Evolutionary conservation across 2,329 filamentous ascomycete species (phyloP).

Genomic region (Epichloe gansuensis): DNA sequence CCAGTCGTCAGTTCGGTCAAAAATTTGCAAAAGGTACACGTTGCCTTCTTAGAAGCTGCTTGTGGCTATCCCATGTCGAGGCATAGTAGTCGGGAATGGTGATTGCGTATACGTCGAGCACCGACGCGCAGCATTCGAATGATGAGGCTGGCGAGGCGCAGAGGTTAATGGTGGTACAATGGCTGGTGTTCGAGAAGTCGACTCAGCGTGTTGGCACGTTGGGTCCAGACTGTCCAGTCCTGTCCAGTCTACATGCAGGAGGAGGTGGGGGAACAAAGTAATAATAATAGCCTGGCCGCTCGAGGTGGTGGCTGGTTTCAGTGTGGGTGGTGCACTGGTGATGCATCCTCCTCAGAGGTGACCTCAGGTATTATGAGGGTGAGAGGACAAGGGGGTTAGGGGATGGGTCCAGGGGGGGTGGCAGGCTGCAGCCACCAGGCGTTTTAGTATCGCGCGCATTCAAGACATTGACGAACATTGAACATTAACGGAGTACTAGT

Average conservation of each 20-base stretch:
- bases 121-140: not conserved
- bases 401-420: not conserved
- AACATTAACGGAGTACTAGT: too few species aligned
- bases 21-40: not conserved
- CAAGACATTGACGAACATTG: too few species aligned
- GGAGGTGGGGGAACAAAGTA: not conserved
- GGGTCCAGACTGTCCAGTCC: too few species aligned
- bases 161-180: not conserved
- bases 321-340: not conserved
- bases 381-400: not conserved
- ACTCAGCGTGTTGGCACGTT: too few species aligned
- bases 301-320: slow-evolving; percentile 3
- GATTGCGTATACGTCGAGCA: not conserved
- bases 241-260: not conserved
- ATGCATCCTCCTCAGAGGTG: slow-evolving; percentile 2
- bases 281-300: not conserved
- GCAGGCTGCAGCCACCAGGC: not conserved
- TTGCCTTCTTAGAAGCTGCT: not conserved
- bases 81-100: not conserved
- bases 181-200: too few species aligned
- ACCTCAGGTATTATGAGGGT: not conserved
- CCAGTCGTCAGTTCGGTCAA: not conserved
- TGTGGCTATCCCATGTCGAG: slow-evolving; percentile 1
- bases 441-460: too few species aligned
- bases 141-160: not conserved